A percentile compares a stretch with the other conserved stretches of the same genome.
These are phyloP conservation scores for Hericium alpestre DNA, from an alignment of 768 basidiomycete species.

Conservation along the genomic window DNA sequence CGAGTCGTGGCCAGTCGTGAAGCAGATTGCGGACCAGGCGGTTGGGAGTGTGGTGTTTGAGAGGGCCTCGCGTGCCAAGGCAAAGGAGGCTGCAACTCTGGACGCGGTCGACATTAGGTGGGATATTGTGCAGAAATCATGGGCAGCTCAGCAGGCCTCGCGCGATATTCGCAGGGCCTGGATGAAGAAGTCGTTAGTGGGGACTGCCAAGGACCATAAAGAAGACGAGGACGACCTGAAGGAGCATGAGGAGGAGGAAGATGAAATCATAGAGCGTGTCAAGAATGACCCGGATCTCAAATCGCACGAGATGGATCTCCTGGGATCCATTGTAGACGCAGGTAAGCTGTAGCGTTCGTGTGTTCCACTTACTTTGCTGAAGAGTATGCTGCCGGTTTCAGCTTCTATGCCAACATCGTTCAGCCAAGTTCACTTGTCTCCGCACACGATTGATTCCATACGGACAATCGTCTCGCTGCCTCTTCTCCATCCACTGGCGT, in stretches of 20 bases:
- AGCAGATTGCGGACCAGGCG: constrained; percentile 66
- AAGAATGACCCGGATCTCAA: constrained; percentile 71
- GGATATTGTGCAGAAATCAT: constrained; percentile 29
- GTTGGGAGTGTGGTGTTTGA: constrained; percentile 51
- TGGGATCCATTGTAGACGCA: constrained; percentile 81
- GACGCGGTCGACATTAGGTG: constrained; percentile 50
- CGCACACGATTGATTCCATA: constrained; percentile 83
- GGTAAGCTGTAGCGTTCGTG: constrained; percentile 28
- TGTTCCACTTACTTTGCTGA: background rate
- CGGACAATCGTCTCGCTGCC: constrained; percentile 87
- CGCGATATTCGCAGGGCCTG: constrained; percentile 46
- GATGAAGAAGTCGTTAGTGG: constrained; percentile 57
- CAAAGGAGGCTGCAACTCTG: constrained; percentile 22
- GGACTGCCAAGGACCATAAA: constrained; percentile 27
- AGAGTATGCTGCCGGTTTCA: constrained; percentile 17
- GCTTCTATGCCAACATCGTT: constrained; percentile 76
- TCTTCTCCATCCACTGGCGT: constrained; percentile 76
- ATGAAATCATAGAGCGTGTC: constrained; percentile 66
- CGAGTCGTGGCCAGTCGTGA: constrained; percentile 60
- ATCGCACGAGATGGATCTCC: constrained; percentile 66
- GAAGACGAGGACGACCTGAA: constrained; percentile 20
- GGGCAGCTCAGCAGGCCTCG: constrained; percentile 9
- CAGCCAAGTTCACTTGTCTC: constrained; percentile 77
- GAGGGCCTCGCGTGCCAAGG: constrained; percentile 8
- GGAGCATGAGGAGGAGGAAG: constrained; percentile 40